These are phyloP conservation scores for Ettlia oleoabundans DNA, from an alignment of 139 green algal species.

Conservation along the genomic window DNA sequence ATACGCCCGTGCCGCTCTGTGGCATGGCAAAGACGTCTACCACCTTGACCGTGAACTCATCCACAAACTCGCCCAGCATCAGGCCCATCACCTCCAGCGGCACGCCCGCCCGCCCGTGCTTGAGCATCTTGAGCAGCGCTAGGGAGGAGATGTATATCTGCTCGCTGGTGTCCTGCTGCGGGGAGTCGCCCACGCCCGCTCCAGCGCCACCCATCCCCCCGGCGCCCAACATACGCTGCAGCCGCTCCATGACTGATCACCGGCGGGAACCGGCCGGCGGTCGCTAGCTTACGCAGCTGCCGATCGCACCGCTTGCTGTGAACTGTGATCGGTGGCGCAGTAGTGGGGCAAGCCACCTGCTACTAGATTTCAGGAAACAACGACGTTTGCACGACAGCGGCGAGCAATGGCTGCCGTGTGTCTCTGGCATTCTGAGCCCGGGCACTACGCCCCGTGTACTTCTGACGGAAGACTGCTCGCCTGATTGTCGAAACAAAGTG, in stretches of 20 bases:
- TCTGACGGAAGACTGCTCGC: no score
- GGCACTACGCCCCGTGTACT: no score
- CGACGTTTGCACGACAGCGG: no score
- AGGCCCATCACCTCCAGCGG: slow-evolving; percentile 99
- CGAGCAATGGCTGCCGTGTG: neutral
- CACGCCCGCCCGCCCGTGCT: slow-evolving; percentile 97
- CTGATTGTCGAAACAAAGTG: no score
- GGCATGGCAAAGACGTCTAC: slow-evolving; percentile 99
- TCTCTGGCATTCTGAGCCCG: neutral
- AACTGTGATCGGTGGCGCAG: no score
- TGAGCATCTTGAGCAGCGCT: slow-evolving; percentile 99
- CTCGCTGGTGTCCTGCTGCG: slow-evolving; percentile 94
- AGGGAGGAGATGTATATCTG: slow-evolving; percentile 99
- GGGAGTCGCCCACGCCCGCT: slow-evolving; percentile 59
- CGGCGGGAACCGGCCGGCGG: no score
- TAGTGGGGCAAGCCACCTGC: no score
- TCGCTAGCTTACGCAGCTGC: no score
- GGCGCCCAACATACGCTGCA: slow-evolving; percentile 74
- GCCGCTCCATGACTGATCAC: slow-evolving; percentile 68
- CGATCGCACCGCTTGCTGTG: no score
- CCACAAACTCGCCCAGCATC: slow-evolving; percentile 99
- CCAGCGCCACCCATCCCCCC: slow-evolving; percentile 33
- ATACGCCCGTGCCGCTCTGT: slow-evolving; percentile 96
- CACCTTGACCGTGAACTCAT: slow-evolving; percentile 98
- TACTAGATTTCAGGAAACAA: no score